A percentile compares a stretch with the other conserved stretches of the same genome.
Conservation (phyloP, 148 eudicot species). For the Oxyria digyna region DNA sequence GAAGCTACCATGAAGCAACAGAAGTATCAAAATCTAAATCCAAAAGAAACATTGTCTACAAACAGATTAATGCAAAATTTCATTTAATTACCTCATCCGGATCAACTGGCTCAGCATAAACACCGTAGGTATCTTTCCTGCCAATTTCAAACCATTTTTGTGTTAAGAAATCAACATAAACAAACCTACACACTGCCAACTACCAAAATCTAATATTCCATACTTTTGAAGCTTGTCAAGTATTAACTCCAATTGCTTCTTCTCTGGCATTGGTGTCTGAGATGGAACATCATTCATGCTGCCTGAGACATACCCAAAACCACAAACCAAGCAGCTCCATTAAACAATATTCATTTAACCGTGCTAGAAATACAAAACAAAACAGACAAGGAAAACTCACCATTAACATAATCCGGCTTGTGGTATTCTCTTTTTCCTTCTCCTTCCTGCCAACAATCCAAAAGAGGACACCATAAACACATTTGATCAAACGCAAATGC, state of each 20-base stretch:
- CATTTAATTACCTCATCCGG: slow-evolving; percentile 68
- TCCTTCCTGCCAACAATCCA: slow-evolving; percentile 7
- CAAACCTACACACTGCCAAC: not conserved
- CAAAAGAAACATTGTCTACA: slow-evolving; percentile 3
- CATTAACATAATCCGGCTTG: slow-evolving; percentile 4
- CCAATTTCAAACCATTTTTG: slow-evolving; percentile 26
- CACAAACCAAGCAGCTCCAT: not conserved
- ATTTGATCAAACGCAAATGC: not conserved
- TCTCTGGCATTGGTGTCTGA: slow-evolving; percentile 53
- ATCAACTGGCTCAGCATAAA: slow-evolving; percentile 93
- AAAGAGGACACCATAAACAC: not conserved
- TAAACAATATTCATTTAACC: not conserved
- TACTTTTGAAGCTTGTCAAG: slow-evolving; percentile 94
- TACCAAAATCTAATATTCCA: slow-evolving; percentile 10
- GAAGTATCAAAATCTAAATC: slow-evolving; percentile 3
- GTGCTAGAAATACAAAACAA: not conserved
- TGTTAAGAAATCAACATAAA: slow-evolving; percentile 7
- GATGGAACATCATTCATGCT: slow-evolving; percentile 9
- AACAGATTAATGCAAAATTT: not conserved
- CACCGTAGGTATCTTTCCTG: slow-evolving; percentile 97
- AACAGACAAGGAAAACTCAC: not conserved
- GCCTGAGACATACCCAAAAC: not conserved
- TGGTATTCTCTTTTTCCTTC: not conserved
- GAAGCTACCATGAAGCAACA: slow-evolving; percentile 61
- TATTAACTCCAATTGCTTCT: slow-evolving; percentile 64